These are phyloP conservation scores for Raffaelea ambrosiae DNA, from an alignment of 2,329 filamentous ascomycete species.

Conservation along the genomic window DNA sequence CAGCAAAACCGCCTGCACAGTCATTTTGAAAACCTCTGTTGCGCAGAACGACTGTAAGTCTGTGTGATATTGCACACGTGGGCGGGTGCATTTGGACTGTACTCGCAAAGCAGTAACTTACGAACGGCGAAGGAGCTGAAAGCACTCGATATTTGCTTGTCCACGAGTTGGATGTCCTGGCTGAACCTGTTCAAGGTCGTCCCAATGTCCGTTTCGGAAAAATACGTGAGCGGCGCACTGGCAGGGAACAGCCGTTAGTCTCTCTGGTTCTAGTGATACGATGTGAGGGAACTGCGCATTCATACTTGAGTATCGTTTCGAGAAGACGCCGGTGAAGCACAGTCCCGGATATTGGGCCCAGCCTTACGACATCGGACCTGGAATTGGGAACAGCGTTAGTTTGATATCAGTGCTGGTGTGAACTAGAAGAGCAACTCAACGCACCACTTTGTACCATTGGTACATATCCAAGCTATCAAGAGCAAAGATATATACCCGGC, in stretches of 20 bases:
- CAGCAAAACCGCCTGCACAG: slow-evolving; percentile 35
- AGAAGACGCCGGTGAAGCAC: slow-evolving; percentile 23
- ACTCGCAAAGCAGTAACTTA: slow-evolving; percentile 18
- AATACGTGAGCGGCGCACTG: slow-evolving; percentile 31
- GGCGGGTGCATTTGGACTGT: too few relatives aligned
- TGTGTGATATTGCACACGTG: not conserved
- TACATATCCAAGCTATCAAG: slow-evolving; percentile 26
- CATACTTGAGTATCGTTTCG: slow-evolving; percentile 18
- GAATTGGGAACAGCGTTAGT: not conserved
- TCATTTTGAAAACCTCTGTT: slow-evolving; percentile 28
- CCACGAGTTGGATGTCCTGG: slow-evolving; percentile 34
- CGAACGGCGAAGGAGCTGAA: slow-evolving; percentile 24
- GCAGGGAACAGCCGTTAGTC: not conserved
- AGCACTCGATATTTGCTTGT: slow-evolving; percentile 30
- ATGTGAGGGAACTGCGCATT: slow-evolving; percentile 3
- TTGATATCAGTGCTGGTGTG: not conserved
- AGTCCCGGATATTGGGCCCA: slow-evolving; percentile 28
- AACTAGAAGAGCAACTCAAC: slow-evolving; percentile 5
- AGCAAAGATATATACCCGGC: slow-evolving; percentile 26
- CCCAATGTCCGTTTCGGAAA: slow-evolving; percentile 30
- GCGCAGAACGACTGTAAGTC: too few relatives aligned
- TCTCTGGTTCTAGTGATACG: too few relatives aligned
- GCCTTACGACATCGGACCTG: slow-evolving; percentile 23
- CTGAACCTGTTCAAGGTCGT: slow-evolving; percentile 35
- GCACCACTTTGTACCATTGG: slow-evolving; percentile 26